These are phyloP conservation scores for Syzygium jambos DNA, from an alignment of 345 rosid genomes.

Conservation along the genomic window DNA sequence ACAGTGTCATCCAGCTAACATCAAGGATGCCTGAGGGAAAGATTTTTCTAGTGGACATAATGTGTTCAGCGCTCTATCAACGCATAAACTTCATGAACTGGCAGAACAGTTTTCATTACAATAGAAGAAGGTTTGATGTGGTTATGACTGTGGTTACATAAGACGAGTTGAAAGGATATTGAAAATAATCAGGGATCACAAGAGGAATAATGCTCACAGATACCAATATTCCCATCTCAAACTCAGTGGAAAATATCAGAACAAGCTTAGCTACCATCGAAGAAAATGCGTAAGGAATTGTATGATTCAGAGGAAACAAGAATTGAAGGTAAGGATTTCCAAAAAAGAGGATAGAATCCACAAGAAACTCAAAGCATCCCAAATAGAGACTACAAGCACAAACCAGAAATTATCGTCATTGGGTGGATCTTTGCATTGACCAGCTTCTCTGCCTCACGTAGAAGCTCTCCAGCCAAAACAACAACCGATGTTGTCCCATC, in stretches of 20 bases:
- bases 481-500: conserved; percentile 99
- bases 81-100: background rate
- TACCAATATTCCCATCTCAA: background rate
- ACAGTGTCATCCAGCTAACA: background rate
- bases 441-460: conserved; percentile 94
- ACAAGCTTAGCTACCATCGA: background rate
- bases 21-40: background rate
- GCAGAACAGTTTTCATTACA: background rate
- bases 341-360: background rate
- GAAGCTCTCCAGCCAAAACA: conserved; percentile 93
- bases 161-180: background rate
- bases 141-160: background rate
- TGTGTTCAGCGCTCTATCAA: background rate
- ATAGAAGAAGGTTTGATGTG: background rate
- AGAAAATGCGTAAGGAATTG: background rate
- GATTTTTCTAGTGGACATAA: background rate
- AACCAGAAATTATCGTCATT: conserved; percentile 92
- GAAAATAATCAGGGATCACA: background rate
- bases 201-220: background rate
- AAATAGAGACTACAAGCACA: background rate
- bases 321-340: background rate
- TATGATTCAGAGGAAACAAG: background rate
- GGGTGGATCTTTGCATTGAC: conserved; percentile 92
- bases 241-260: background rate
- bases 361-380: background rate